Base-by-base conservation (phyloP, 352 stramenopile genomes). In the Globisporangium camurandrum region DNA sequence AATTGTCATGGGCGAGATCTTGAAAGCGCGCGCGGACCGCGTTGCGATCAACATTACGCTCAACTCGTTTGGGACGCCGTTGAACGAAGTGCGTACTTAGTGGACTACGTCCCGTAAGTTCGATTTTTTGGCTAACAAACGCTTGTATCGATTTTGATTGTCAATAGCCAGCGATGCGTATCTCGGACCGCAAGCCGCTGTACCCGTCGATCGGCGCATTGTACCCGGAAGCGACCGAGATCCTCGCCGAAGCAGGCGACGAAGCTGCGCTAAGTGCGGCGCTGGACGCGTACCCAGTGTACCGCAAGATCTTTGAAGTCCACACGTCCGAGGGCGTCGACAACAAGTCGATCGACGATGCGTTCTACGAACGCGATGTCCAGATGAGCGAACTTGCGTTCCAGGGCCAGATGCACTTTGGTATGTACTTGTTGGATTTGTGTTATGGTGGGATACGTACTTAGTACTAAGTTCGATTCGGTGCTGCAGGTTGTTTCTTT, bases 1-100 rank as follows among this genome's bases (percentile, higher is more conserved):
- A n/a, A 64, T 90, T 7, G 95, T 99, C 55, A 99, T 99, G 96
- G 90, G 94, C 30, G 93, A 98, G 59, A 90, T 99, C 41, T 67
- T 98, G 30, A 66, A 76, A 54, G 93, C 95, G 34, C 86, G 96
- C 28, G 97, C 96, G 31, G 97, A 99, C 66, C 96, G 92, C 39
- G 97, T 98, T 48, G 95, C 96, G 22, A 99, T 99, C 68, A 99
- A 99, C 73, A 98, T 99, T 55, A 99, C 97, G 26, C 77, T 99
- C 48, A 99, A 99, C 80, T 99, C 95, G 36, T 99, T 99, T 57
- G 93, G 89, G 44, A 96, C 86, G 20, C 81, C 78, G 19, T 62
- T 96, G 49, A 96, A 96, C 47, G 86, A 96, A 55, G 67, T 81
- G 51, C 9, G 38, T 38, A 36, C 24, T 46, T 28, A 24, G 46